phyloP scores from a whole-genome alignment of 345 rosid species.

The Moringa oleifera region DNA sequence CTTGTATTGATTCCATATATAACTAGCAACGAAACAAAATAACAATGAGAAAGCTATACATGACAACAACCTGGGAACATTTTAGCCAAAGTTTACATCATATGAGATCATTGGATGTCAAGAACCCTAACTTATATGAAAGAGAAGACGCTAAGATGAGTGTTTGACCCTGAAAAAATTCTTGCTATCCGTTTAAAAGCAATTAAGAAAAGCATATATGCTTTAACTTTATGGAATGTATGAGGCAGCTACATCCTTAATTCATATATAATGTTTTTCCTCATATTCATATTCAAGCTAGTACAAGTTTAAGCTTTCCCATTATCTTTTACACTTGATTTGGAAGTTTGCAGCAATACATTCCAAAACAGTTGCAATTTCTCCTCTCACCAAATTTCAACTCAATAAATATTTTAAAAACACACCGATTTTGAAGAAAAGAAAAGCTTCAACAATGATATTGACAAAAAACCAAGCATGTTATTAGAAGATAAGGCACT shows the following conservation, averaged over 20 bases:
- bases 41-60: neutral
- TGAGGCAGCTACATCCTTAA: too few species aligned
- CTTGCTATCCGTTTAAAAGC: too few species aligned
- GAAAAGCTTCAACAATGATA: neutral
- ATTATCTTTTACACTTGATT: neutral
- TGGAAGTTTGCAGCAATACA: neutral
- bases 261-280: too few species aligned
- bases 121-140: neutral
- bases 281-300: neutral
- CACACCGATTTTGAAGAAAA: too few species aligned
- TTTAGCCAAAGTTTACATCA: neutral
- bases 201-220: too few species aligned
- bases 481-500: neutral
- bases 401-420: too few species aligned
- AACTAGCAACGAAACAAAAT: slow-evolving; percentile 37
- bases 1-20: slow-evolving; percentile 92
- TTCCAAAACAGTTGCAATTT: too few species aligned
- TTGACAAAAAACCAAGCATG: neutral
- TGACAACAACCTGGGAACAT: neutral
- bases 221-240: too few species aligned
- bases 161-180: too few species aligned
- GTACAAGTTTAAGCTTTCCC: neutral
- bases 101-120: neutral
- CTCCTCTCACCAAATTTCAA: too few species aligned
- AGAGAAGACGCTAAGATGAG: neutral